These are phyloP conservation scores for Calvatia gigantea DNA, from an alignment of 768 basidiomycete species.

Conservation along the genomic window DNA sequence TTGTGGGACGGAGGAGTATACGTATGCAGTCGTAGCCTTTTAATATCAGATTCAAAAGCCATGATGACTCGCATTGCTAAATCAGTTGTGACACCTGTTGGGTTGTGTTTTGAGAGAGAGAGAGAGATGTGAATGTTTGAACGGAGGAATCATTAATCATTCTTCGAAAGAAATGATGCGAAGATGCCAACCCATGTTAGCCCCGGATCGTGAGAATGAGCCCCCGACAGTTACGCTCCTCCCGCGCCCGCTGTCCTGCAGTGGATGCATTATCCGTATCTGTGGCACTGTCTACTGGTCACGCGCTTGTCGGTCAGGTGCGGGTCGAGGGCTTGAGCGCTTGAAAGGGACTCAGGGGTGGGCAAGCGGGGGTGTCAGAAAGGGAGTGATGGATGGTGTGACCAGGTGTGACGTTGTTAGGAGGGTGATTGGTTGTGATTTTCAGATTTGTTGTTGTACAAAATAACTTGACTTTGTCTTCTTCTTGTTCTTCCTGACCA, in stretches of 20 bases:
- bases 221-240: not conserved
- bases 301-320: not conserved
- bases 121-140: too few relatives aligned
- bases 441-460: not conserved
- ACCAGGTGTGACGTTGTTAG: slow-evolving; percentile 6
- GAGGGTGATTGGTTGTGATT: slow-evolving; percentile 5
- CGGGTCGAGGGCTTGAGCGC: not conserved
- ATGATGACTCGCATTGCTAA: not conserved
- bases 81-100: not conserved
- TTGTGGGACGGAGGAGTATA: not conserved
- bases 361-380: too few relatives aligned
- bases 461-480: too few relatives aligned
- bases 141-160: too few relatives aligned
- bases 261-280: too few relatives aligned
- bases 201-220: not conserved
- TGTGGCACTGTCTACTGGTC: not conserved
- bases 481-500: slow-evolving; percentile 9
- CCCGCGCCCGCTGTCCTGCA: not conserved
- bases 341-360: too few relatives aligned
- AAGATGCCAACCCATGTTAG: not conserved
- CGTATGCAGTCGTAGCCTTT: not conserved
- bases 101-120: too few relatives aligned
- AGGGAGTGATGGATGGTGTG: not conserved
- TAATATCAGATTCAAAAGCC: not conserved
- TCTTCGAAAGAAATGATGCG: slow-evolving; percentile 3